phyloP scores from a whole-genome alignment of 2,329 filamentous ascomycete species.

The Huntiella omanensis region DNA sequence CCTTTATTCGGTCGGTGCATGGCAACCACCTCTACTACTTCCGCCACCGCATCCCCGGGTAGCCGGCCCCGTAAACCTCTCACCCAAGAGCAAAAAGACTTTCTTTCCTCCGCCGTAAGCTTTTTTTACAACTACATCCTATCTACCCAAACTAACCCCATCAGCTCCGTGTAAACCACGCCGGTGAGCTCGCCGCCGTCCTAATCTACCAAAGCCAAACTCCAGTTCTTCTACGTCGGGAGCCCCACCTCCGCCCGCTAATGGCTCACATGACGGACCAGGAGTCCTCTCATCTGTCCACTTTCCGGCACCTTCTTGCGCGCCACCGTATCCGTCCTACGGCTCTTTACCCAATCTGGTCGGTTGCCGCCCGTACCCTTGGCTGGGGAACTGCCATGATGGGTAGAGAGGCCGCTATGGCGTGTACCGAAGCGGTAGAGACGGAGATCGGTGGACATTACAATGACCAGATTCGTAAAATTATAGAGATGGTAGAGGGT shows the following conservation, averaged over 20 bases:
- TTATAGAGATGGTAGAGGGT: conserved; percentile 63
- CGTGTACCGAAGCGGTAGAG: conserved; percentile 94
- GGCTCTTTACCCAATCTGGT: conserved; percentile 82
- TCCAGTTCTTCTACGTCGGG: conserved; percentile 55
- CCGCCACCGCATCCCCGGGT: conserved; percentile 15
- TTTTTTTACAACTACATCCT: background rate
- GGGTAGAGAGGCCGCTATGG: conserved; percentile 91
- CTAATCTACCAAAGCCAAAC: conserved; percentile 86
- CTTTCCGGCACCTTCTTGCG: conserved; percentile 67
- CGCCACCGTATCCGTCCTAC: conserved; percentile 84
- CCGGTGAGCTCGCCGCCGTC: conserved; percentile 88
- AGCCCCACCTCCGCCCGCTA: conserved; percentile 73
- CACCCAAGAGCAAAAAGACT: conserved; percentile 51
- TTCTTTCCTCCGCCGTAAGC: conserved; percentile 53
- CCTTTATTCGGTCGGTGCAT: background rate
- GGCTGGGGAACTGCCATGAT: conserved; percentile 82
- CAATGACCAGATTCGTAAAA: conserved; percentile 68
- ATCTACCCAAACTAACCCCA: background rate
- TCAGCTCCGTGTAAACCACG: conserved; percentile 85
- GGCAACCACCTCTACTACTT: background rate
- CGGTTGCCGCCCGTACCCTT: conserved; percentile 55
- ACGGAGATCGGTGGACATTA: conserved; percentile 96
- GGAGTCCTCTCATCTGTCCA: conserved; percentile 69
- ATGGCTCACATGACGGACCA: conserved; percentile 99
- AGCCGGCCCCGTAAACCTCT: conserved; percentile 36